Evolutionary conservation across 2,329 filamentous ascomycete genomes (phyloP), one percentile per base, ranked within the genome.

Genomic region (Calonectria naviculata): DNA sequence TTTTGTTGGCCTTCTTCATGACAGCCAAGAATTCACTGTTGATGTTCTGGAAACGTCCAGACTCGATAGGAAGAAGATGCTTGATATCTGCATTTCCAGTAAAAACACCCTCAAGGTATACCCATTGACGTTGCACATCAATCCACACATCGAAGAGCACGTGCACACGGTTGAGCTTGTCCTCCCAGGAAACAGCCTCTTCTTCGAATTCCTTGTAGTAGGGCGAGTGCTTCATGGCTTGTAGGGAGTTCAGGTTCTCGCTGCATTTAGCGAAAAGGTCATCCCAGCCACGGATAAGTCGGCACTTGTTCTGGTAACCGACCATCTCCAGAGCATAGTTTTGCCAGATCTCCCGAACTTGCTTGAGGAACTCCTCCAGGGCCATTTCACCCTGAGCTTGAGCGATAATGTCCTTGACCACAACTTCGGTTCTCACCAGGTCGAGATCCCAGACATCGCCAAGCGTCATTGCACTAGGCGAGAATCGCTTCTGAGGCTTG

Each of bases 201-300:
- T 99, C 97, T 81, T 99, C 97, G 73, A 99, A 99, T 79, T 98
- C 96, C 83, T 98, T 98, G 88, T 98, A 99, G 84, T 99, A 99
- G 0, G 97, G 97, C 6, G 97, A 99, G 83, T 99, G 96, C 81
- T 95, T 93, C 97, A 99, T 99, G 28, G 97, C 97, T 83, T 98
- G 97, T 58, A 99, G 87, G 7, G 97, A 98, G 85, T 98, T 98
- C 68, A 99, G 85, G 79, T 99, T 97, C 82, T 99, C 97, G 80
- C 96, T 98, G 84, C 97, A 99, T 82, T 98, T 98, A 62, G 96
- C 95, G 80, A 99, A 99, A 19, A 99, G 89, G 75, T 99, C 97
- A 78, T 99, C 97, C 93, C 97, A 99, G 64, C 97, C 97, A 74
- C 95, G 94, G 76, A 99, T 99, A 46, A 99, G 91, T 54, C 96